Evolutionary conservation across 495 filamentous ascomycete genomes (phyloP).

Genomic region (Bacidia gigantensis): DNA sequence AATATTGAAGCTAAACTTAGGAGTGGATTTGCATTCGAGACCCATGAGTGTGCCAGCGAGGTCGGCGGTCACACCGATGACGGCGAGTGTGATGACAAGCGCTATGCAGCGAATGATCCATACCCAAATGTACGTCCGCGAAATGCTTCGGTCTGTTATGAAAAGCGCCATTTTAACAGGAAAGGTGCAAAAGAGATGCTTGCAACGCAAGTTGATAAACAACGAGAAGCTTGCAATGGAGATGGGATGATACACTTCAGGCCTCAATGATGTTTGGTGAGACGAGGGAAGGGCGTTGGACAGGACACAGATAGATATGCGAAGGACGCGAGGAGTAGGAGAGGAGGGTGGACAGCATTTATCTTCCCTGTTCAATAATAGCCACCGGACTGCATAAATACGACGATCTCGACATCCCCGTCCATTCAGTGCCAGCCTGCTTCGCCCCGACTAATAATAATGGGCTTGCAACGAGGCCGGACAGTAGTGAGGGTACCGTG

Average conservation of each 20-base stretch:
- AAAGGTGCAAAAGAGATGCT: background rate
- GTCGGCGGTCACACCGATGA: slow-evolving; percentile 12
- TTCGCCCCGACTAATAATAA: no score
- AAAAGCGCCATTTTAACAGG: slow-evolving; percentile 9
- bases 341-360: background rate
- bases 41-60: slow-evolving; percentile 4
- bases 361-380: background rate
- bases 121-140: slow-evolving; percentile 11
- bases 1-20: slow-evolving; percentile 14
- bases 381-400: background rate
- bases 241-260: background rate
- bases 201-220: background rate
- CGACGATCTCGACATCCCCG: background rate
- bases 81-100: slow-evolving; percentile 12
- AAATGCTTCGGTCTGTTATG: slow-evolving; percentile 15
- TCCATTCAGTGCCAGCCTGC: background rate
- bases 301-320: background rate
- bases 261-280: no score
- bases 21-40: slow-evolving; percentile 10
- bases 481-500: no score
- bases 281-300: background rate
- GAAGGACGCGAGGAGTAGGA: background rate
- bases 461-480: no score
- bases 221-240: background rate
- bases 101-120: slow-evolving; percentile 16